Conservation (phyloP, 2,329 filamentous ascomycete species). For the Canariomyces notabilis region DNA sequence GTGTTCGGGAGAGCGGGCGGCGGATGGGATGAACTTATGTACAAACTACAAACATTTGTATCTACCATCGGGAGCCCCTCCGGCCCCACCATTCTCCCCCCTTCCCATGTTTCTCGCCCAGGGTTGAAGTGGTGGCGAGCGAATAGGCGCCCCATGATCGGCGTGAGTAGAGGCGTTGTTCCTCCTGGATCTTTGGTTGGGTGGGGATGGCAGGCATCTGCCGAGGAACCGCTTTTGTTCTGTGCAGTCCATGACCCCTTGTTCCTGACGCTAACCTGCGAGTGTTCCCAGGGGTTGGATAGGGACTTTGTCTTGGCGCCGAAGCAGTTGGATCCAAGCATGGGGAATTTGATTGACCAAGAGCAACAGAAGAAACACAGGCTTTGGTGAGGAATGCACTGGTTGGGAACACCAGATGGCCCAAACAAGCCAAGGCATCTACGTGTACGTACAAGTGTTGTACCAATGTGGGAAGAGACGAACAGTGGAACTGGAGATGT, state of each 20-base stretch:
- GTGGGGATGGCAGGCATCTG: constrained; percentile 9
- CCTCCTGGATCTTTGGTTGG: background rate
- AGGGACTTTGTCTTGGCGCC: constrained; percentile 14
- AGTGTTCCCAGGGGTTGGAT: constrained; percentile 3
- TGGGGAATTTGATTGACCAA: constrained; percentile 7
- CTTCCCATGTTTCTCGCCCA: no score
- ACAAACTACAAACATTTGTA: no score
- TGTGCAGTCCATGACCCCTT: no score
- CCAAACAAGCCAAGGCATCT: constrained; percentile 23
- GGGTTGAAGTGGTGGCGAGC: constrained; percentile 18
- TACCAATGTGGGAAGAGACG: constrained; percentile 5
- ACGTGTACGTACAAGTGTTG: no score
- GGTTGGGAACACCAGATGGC: constrained; percentile 14
- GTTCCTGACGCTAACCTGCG: constrained; percentile 10
- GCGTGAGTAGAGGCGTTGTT: background rate
- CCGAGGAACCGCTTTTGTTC: constrained; percentile 7
- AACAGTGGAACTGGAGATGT: constrained; percentile 11
- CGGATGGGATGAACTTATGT: background rate
- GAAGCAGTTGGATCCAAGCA: constrained; percentile 2
- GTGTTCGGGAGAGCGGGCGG: background rate
- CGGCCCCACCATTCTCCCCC: constrained; percentile 9
- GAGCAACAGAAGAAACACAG: constrained; percentile 14
- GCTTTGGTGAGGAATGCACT: constrained; percentile 13
- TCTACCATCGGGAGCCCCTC: constrained; percentile 12
- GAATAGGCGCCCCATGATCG: constrained; percentile 21